A percentile compares a stretch with the other conserved stretches of the same genome.
These are phyloP conservation scores for Tarenaya hassleriana DNA, from an alignment of 345 rosid species.

Conservation along the genomic window DNA sequence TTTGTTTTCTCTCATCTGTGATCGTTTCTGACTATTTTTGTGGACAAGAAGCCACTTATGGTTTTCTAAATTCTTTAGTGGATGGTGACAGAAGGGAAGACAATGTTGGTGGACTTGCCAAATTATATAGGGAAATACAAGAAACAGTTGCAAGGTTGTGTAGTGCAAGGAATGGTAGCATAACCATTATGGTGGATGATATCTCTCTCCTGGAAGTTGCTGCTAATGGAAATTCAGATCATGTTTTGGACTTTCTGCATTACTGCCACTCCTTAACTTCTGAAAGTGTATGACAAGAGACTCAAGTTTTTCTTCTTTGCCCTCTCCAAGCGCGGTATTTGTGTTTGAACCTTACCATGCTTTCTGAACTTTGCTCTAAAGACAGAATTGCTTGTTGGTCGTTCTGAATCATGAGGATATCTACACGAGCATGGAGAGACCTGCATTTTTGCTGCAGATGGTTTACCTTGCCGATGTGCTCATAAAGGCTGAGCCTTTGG, in stretches of 20 bases:
- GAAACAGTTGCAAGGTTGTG: slow-evolving; percentile 38
- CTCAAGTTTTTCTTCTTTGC: neutral
- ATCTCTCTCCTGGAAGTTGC: slow-evolving; percentile 79
- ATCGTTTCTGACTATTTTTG: neutral
- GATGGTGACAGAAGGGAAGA: slow-evolving; percentile 39
- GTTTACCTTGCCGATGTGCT: slow-evolving; percentile 69
- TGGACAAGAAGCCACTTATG: slow-evolving; percentile 1
- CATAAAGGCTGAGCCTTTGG: slow-evolving; percentile 74
- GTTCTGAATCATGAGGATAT: slow-evolving; percentile 73
- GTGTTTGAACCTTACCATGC: neutral
- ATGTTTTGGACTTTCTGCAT: slow-evolving; percentile 69
- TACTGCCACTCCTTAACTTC: slow-evolving; percentile 72
- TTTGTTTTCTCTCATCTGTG: slow-evolving; percentile 13
- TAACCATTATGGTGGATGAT: slow-evolving; percentile 82
- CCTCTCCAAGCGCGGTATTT: neutral
- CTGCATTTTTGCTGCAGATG: slow-evolving; percentile 45
- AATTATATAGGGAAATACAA: slow-evolving; percentile 50
- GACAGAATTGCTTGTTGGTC: slow-evolving; percentile 69
- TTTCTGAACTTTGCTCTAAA: slow-evolving; percentile 16
- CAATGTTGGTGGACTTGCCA: slow-evolving; percentile 36
- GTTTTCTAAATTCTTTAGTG: slow-evolving; percentile 19
- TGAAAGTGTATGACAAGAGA: slow-evolving; percentile 54
- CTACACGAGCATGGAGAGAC: slow-evolving; percentile 48
- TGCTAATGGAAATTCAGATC: slow-evolving; percentile 43
- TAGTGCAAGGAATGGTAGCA: slow-evolving; percentile 31